Percentiles rank a stretch among this genome's conserved stretches.
These are phyloP conservation scores for Scolecobasidium constrictum DNA, from an alignment of 2,329 filamentous ascomycete genomes.

Conservation along the genomic window DNA sequence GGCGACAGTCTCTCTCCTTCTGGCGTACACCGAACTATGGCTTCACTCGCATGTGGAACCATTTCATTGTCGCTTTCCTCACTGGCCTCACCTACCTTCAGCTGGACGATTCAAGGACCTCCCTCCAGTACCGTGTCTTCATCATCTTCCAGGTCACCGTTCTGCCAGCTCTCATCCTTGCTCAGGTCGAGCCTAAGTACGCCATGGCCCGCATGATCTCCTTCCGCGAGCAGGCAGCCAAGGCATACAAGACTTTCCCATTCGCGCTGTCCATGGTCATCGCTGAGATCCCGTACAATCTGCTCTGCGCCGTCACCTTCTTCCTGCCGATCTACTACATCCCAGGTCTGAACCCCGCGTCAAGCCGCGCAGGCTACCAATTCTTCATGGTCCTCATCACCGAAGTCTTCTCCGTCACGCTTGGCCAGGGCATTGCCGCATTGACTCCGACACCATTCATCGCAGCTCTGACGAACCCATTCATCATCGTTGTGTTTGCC, in stretches of 20 bases:
- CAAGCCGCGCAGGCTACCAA: conserved; percentile 67
- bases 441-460: conserved; percentile 72
- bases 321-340: conserved; percentile 80
- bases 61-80: conserved; percentile 65
- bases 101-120: conserved; percentile 62
- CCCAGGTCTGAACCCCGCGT: conserved; percentile 55
- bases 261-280: conserved; percentile 71
- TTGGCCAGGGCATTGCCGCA: conserved; percentile 63
- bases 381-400: conserved; percentile 78
- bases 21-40: conserved; percentile 85
- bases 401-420: conserved; percentile 71
- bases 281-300: conserved; percentile 73
- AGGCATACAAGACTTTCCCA: conserved; percentile 73
- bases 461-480: conserved; percentile 68
- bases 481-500: conserved; percentile 70
- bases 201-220: conserved; percentile 70
- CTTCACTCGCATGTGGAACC: conserved; percentile 78
- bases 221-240: conserved; percentile 75
- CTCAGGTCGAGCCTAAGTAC: conserved; percentile 77
- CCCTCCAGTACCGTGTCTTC: conserved; percentile 78
- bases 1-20: conserved; percentile 64
- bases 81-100: conserved; percentile 72
- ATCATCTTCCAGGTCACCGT: conserved; percentile 85
- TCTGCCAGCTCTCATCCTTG: conserved; percentile 70
- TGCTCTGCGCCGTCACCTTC: conserved; percentile 70